Evolutionary conservation across 176 grass and related monocot species (phyloP).

Genomic region (Cocos nucifera): DNA sequence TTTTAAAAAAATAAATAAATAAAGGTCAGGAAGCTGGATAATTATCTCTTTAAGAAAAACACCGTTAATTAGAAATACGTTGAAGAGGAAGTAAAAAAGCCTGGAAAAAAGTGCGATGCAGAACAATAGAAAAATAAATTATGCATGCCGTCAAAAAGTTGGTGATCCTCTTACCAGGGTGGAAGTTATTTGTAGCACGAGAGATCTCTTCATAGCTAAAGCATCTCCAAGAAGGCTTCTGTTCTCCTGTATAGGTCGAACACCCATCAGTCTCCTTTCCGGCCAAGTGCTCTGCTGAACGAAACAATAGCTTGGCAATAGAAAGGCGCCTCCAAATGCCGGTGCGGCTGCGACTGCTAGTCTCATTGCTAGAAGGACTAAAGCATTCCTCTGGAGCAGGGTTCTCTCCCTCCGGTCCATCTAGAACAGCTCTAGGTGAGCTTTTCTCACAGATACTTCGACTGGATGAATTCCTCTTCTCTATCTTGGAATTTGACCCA

Average conservation of each 20-base stretch:
- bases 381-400: conserved; percentile 48
- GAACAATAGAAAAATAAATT: too few species aligned
- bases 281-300: conserved; percentile 27
- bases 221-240: conserved; percentile 68
- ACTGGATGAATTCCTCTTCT: conserved; percentile 23
- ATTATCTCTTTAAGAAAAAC: too few species aligned
- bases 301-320: conserved; percentile 50
- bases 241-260: conserved; percentile 37
- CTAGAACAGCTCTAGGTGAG: conserved; percentile 66
- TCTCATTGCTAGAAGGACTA: conserved; percentile 47
- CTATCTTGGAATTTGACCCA: conserved; percentile 43
- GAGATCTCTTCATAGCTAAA: conserved; percentile 74
- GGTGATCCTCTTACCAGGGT: conserved; percentile 37
- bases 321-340: conserved; percentile 68
- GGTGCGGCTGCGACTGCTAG: conserved; percentile 25
- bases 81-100: too few species aligned
- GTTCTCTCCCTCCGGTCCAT: conserved; percentile 39
- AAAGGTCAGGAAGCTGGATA: too few species aligned
- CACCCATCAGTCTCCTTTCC: conserved; percentile 34
- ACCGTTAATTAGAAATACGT: too few species aligned
- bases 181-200: conserved; percentile 60
- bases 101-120: too few species aligned
- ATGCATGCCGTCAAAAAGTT: background rate
- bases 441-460: conserved; percentile 40
- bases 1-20: too few species aligned